Conservation (phyloP, 495 filamentous ascomycete genomes). For the Neurospora sp. region DNA sequence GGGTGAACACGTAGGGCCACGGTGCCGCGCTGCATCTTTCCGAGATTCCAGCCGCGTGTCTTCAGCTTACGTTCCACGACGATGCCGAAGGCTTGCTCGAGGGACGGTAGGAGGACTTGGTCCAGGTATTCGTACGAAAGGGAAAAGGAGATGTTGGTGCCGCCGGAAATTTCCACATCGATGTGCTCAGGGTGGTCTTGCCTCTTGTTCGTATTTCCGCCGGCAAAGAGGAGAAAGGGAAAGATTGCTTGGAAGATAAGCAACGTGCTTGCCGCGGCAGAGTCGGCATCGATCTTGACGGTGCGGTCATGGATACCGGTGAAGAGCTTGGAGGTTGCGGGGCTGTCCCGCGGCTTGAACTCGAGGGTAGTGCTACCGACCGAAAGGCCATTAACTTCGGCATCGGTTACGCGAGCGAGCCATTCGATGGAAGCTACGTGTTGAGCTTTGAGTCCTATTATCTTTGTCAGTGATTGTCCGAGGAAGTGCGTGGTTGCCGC, state of each 20-base stretch:
- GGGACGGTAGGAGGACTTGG: slow-evolving; percentile 63
- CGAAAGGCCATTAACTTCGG: slow-evolving; percentile 42
- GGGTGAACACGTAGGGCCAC: slow-evolving; percentile 50
- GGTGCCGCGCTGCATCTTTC: slow-evolving; percentile 44
- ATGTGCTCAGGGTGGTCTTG: slow-evolving; percentile 23
- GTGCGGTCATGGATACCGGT: slow-evolving; percentile 14
- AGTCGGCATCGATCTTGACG: slow-evolving; percentile 34
- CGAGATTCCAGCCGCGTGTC: slow-evolving; percentile 58
- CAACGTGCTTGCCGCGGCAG: slow-evolving; percentile 42
- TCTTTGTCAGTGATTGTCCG: background rate
- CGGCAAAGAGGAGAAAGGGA: slow-evolving; percentile 60
- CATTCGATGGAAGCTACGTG: slow-evolving; percentile 60
- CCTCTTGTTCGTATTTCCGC: slow-evolving; percentile 17
- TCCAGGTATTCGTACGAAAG: slow-evolving; percentile 67
- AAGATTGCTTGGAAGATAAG: slow-evolving; percentile 78
- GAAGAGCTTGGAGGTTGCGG: slow-evolving; percentile 20
- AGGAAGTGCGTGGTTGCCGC: background rate
- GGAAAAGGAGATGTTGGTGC: slow-evolving; percentile 65
- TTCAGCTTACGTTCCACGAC: slow-evolving; percentile 44
- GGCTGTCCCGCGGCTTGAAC: slow-evolving; percentile 36
- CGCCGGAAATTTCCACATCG: slow-evolving; percentile 56
- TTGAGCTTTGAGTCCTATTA: slow-evolving; percentile 59
- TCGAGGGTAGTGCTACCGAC: slow-evolving; percentile 45
- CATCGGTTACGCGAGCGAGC: slow-evolving; percentile 53
- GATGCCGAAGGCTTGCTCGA: slow-evolving; percentile 53